Conservation (phyloP, 1,139 yeast genomes). For the Debaryomyces coudertii region DNA sequence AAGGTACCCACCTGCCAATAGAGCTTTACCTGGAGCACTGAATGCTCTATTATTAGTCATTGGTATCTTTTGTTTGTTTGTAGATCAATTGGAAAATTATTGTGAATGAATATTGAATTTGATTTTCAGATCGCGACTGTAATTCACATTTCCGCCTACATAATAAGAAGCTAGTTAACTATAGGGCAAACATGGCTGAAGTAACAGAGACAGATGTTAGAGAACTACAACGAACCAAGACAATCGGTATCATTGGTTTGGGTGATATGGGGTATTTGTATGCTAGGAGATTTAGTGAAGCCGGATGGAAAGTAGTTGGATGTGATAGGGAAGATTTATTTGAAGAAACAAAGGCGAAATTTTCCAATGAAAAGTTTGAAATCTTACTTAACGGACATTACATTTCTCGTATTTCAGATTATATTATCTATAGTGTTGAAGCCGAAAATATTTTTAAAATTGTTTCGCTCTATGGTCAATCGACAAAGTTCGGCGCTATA, state of each 20-base stretch:
- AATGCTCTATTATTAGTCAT: slow-evolving; percentile 37
- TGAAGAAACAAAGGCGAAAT: slow-evolving; percentile 48
- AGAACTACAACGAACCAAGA: slow-evolving; percentile 36
- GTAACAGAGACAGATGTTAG: slow-evolving; percentile 17
- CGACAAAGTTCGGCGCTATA: slow-evolving; percentile 83
- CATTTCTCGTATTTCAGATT: slow-evolving; percentile 81
- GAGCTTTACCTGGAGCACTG: slow-evolving; percentile 95
- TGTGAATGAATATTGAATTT: not conserved
- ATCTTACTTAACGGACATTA: slow-evolving; percentile 75
- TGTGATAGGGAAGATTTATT: slow-evolving; percentile 80
- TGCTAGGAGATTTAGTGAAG: slow-evolving; percentile 73
- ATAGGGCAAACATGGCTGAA: slow-evolving; percentile 10
- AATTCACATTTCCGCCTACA: not conserved
- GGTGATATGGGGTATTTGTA: slow-evolving; percentile 97
- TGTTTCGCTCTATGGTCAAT: slow-evolving; percentile 76
- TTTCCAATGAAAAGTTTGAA: slow-evolving; percentile 48
- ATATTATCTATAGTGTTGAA: slow-evolving; percentile 85
- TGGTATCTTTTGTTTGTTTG: not conserved
- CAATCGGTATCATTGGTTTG: slow-evolving; percentile 87
- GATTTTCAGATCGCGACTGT: slow-evolving; percentile 1
- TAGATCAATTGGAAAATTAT: slow-evolving; percentile 1
- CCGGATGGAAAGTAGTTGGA: slow-evolving; percentile 92
- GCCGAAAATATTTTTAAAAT: slow-evolving; percentile 78
- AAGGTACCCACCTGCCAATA: slow-evolving; percentile 91
- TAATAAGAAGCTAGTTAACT: not conserved